Evolutionary conservation across 192 early-diverging fungal genomes (phyloP).

Genomic region (Kickxella alabastrina): DNA sequence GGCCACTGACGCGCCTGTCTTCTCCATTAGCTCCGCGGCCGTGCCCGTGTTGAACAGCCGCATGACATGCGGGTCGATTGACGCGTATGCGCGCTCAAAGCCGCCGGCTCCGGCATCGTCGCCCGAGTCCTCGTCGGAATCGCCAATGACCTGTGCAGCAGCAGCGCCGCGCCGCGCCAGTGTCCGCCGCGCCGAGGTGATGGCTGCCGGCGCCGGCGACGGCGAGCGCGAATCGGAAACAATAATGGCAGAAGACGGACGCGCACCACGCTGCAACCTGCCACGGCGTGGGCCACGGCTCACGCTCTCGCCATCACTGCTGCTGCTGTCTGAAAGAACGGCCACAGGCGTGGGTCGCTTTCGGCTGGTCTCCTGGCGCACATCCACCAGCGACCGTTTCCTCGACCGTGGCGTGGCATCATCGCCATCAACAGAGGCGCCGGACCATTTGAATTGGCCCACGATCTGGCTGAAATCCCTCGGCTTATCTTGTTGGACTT

Average conservation of each 20-base stretch:
- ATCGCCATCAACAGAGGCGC: not conserved
- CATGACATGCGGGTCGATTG: constrained; percentile 38
- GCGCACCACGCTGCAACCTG: constrained; percentile 28
- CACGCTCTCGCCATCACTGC: constrained; percentile 10
- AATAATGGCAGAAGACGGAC: not conserved
- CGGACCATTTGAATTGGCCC: constrained; percentile 12
- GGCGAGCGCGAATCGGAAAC: constrained; percentile 3
- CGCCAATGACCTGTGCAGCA: constrained; percentile 1
- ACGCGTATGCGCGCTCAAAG: constrained; percentile 21
- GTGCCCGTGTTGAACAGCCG: constrained; percentile 33
- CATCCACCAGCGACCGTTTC: constrained; percentile 17
- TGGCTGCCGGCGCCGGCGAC: constrained; percentile 2
- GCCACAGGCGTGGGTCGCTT: constrained; percentile 19
- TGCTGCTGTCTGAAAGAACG: constrained; percentile 12
- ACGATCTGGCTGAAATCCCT: constrained; percentile 19
- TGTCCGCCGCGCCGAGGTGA: constrained; percentile 11
- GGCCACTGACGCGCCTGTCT: constrained; percentile 25
- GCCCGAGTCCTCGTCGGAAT: constrained; percentile 21
- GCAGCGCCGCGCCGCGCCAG: not conserved
- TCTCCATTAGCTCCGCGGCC: constrained; percentile 27
- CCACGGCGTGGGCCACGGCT: constrained; percentile 11
- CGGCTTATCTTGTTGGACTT: no score
- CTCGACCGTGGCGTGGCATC: constrained; percentile 6
- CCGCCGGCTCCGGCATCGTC: constrained; percentile 1
- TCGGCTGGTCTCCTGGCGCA: not conserved